Evolutionary conservation across 2,329 filamentous ascomycete genomes (phyloP), one percentile per base, ranked within the genome.

Genomic region (Ascocoryne sarcoides): DNA sequence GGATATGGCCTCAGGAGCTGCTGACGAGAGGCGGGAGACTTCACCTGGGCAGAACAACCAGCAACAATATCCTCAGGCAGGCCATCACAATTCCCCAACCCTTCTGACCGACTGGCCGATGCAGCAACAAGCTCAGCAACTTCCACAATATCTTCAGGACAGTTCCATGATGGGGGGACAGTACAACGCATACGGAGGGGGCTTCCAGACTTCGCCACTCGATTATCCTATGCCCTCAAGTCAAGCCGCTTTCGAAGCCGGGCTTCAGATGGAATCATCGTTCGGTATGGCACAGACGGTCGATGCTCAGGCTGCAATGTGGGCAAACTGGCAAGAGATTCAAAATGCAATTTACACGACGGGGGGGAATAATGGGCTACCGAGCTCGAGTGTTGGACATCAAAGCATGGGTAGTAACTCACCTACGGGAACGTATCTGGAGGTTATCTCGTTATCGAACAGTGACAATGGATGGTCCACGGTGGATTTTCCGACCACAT

Each of bases 391-490:
- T 48, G 60, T 62, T 19, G 58, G 69, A 23, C 55, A 66, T 23
- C 65, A 67, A 62, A 71, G 68, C 52, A 52, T 73, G 44, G 71
- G 67, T 42, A 75, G 66, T 59, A 80, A 76, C 55, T 89, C 84
- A 28, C 84, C 84, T 1, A 84, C 81, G 1, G 81, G 84, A 53
- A 84, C 82, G 20, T 89, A 86, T 61, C 68, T 95, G 34, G 89
- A 95, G 62, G 84, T 94, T 23, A 68, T 90, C 36, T 95, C 90
- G 5, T 68, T 95, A 32, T 87, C 87, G n/a, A 75, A 74, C 49
- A 85, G 84, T 56, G 88, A 93, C 53, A 85, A 89, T 53, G 85
- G 86, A 43, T 96, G 89, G 89, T 79, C 77, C 37, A 76, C 84
- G 50, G 79, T 95, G 42, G 84, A 92, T 50, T 26, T 26, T 26